phyloP scores from a whole-genome alignment of 1,139 yeast species.

The Wickerhamiella pararugosa region DNA sequence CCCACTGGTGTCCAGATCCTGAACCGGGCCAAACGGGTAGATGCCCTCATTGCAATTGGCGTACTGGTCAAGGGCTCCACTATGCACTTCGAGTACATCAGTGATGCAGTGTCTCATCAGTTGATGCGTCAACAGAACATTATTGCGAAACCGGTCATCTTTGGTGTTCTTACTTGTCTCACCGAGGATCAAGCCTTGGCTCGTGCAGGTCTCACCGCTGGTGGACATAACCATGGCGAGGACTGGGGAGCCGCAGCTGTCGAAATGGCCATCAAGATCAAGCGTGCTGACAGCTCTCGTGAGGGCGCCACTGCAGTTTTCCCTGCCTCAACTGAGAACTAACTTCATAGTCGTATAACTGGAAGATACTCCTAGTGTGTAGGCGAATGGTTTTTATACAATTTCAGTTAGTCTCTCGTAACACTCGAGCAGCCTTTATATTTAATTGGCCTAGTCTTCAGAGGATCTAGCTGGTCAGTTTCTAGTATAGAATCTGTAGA shows the following conservation, averaged over 20 bases:
- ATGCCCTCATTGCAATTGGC: slow-evolving; percentile 88
- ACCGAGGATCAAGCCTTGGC: slow-evolving; percentile 89
- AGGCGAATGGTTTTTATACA: too few species aligned
- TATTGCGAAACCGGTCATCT: slow-evolving; percentile 64
- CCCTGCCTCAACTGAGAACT: neutral
- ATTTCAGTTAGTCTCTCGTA: too few species aligned
- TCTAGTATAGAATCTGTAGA: too few species aligned
- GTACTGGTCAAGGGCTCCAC: slow-evolving; percentile 91
- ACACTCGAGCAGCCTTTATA: too few species aligned
- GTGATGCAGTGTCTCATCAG: slow-evolving; percentile 78
- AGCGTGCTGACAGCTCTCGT: neutral
- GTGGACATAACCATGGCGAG: slow-evolving; percentile 84
- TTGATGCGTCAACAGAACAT: slow-evolving; percentile 70
- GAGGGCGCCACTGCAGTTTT: neutral
- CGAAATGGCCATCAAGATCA: slow-evolving; percentile 42
- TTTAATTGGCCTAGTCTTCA: too few species aligned
- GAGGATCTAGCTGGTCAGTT: too few species aligned
- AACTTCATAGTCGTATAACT: too few species aligned
- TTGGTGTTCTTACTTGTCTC: slow-evolving; percentile 83
- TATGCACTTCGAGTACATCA: slow-evolving; percentile 95
- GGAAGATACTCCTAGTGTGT: too few species aligned
- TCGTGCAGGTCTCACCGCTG: slow-evolving; percentile 76
- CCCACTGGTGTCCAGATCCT: slow-evolving; percentile 55
- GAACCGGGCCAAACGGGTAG: slow-evolving; percentile 33
- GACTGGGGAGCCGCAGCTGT: slow-evolving; percentile 99